Evolutionary conservation across 1,139 yeast species (phyloP).

Genomic region (Lodderomyces parapsilosis): DNA sequence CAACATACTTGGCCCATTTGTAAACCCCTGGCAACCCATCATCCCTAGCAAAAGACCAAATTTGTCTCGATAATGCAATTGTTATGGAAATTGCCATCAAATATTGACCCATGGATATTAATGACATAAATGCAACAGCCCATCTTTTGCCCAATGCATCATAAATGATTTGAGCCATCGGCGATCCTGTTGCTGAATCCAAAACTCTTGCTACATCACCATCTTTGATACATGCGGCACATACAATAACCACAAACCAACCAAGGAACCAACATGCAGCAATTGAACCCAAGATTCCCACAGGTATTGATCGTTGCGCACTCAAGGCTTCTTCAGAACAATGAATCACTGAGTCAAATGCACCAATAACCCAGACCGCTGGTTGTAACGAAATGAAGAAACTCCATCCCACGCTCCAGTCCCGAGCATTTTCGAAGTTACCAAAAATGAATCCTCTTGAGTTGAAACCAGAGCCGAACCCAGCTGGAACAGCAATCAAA

Average conservation of each 20-base stretch:
- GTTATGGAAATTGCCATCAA: constrained; percentile 54
- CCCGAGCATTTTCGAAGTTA: constrained; percentile 49
- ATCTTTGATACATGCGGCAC: constrained; percentile 53
- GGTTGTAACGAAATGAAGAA: constrained; percentile 62
- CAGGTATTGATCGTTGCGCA: constrained; percentile 66
- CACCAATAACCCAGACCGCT: constrained; percentile 66
- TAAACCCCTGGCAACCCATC: constrained; percentile 44
- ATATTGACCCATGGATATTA: constrained; percentile 61
- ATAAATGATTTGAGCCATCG: constrained; percentile 64
- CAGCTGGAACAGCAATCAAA: constrained; percentile 65
- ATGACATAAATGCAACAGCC: constrained; percentile 64
- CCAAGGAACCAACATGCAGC: constrained; percentile 62
- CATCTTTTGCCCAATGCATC: constrained; percentile 68
- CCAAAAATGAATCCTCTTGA: constrained; percentile 52
- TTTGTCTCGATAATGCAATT: constrained; percentile 38
- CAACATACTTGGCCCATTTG: constrained; percentile 50
- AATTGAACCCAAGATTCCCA: constrained; percentile 53
- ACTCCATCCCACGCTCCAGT: constrained; percentile 70
- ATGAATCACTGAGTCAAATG: constrained; percentile 72
- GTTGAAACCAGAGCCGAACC: constrained; percentile 32
- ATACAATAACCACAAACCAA: constrained; percentile 53
- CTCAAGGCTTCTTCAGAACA: constrained; percentile 71
- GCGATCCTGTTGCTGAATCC: constrained; percentile 47
- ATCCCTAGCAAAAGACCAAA: constrained; percentile 42
- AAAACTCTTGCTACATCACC: constrained; percentile 48